A percentile compares a stretch with the other conserved stretches of the same genome.
phyloP scores from a whole-genome alignment of 805 yeast species.

The Candida endomychidarum region DNA sequence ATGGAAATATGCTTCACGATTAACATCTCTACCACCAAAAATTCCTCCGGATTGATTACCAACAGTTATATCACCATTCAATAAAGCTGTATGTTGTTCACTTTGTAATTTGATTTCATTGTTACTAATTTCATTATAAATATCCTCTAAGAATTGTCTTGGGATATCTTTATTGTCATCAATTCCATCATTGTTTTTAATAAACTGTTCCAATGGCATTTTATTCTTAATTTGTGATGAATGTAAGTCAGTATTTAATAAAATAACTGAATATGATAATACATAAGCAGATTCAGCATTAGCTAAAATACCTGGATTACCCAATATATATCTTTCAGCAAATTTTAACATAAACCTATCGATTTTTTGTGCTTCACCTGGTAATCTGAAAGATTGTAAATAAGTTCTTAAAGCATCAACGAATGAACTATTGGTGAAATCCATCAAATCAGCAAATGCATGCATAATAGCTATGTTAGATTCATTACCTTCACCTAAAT shows the following conservation, averaged over 20 bases:
- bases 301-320: slow-evolving; percentile 84
- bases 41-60: slow-evolving; percentile 49
- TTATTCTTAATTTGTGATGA: slow-evolving; percentile 80
- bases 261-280: slow-evolving; percentile 84
- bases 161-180: slow-evolving; percentile 89
- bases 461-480: slow-evolving; percentile 83
- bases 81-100: slow-evolving; percentile 89
- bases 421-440: slow-evolving; percentile 65
- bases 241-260: slow-evolving; percentile 94
- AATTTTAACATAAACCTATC: slow-evolving; percentile 96
- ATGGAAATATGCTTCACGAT: slow-evolving; percentile 82
- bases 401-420: slow-evolving; percentile 84
- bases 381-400: slow-evolving; percentile 85
- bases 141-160: slow-evolving; percentile 61
- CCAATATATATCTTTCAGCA: slow-evolving; percentile 87
- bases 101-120: slow-evolving; percentile 90
- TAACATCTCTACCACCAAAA: slow-evolving; percentile 66
- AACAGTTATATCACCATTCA: slow-evolving; percentile 56
- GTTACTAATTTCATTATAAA: slow-evolving; percentile 73
- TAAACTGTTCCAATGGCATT: slow-evolving; percentile 86
- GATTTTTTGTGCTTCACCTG: slow-evolving; percentile 98
- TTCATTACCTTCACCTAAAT: slow-evolving; percentile 83
- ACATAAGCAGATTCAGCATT: slow-evolving; percentile 95
- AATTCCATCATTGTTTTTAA: slow-evolving; percentile 85
- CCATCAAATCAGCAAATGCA: slow-evolving; percentile 85